Base-by-base conservation (phyloP, 164 flowering plant species). In the Protea cynaroides region DNA sequence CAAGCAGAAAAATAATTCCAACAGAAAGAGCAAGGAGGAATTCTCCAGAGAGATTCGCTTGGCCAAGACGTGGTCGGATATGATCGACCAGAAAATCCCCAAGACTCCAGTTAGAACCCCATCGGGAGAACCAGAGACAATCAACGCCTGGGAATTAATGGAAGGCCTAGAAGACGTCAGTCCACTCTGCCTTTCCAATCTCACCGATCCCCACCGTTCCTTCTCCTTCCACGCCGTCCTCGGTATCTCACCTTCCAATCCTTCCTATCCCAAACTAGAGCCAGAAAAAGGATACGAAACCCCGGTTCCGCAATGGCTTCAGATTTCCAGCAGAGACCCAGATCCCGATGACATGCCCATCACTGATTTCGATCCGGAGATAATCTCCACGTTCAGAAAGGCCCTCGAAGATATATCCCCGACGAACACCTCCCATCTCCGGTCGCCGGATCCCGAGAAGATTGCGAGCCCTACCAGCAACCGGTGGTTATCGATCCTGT, bases 121-220 rank as follows among this genome's bases (percentile, higher is more conserved):
- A 0, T 87, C 93, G 0, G 88, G 91, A 0, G 97, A 91, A 74
- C 96, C 97, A 0, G 96, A 91, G 72, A 84, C 82, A 7, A 86
- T 94, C 77, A 85, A 94, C 68, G 61, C 87, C 1, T 87, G 94
- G 97, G 98, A 93, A 56, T 19, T 94, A 60, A 94, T 91, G 98
- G 98, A 81, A 56, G 98, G 93, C 8, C 77, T 94, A 34, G 98
- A 93, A 53, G 96, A 91, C 61, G 40, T 34, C 18, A 78, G 81
- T 59, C 83, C 89, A 37, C 69, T 84, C 11, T 69, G 67, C 8
- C 73, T 78, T 5, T 64, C 64, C 54, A 65, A 60, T 40, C 77
- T 71, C 24, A 14, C 18, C 24, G 62, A 59, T 21, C 72, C 18
- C 24, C 56, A 59, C 24, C 72, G 84, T 29, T 82, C 83, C 70